phyloP scores from a whole-genome alignment of 2,329 filamentous ascomycete genomes.

The Clonostachys rhizophaga region DNA sequence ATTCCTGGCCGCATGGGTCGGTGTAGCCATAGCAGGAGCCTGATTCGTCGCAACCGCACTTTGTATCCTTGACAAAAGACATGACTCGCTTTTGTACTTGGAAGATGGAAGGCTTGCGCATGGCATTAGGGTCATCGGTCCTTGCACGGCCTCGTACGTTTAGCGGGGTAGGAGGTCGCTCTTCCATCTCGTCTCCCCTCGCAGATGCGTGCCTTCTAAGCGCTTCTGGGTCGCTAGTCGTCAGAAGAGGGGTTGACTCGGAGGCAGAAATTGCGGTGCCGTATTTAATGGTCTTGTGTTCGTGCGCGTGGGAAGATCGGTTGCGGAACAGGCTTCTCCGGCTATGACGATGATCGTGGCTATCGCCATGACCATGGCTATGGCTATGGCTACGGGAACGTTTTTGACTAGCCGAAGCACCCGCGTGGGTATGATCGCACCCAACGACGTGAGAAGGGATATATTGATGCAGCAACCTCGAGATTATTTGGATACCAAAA shows the following conservation, averaged over 20 bases:
- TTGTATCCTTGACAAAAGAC: conserved; percentile 63
- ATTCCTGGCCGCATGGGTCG: conserved; percentile 62
- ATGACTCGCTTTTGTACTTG: conserved; percentile 51
- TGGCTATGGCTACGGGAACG: conserved; percentile 6
- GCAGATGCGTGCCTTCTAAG: conserved; percentile 19
- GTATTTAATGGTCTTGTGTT: conserved; percentile 11
- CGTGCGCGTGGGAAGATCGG: conserved; percentile 11
- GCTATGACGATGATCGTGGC: conserved; percentile 14
- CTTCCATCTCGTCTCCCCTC: conserved; percentile 19
- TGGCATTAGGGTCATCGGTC: conserved; percentile 17
- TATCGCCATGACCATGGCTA: conserved; percentile 1
- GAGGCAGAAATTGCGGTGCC: conserved; percentile 12
- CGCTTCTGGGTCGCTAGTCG: conserved; percentile 1
- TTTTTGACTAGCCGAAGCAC: conserved; percentile 28
- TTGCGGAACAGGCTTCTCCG: conserved; percentile 18
- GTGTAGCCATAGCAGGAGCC: conserved; percentile 61
- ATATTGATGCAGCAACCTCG: conserved; percentile 65
- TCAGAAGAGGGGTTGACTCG: conserved; percentile 47
- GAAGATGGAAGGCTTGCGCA: conserved; percentile 46
- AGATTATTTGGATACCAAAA: conserved; percentile 69
- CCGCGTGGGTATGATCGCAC: conserved; percentile 70
- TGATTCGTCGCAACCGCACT: conserved; percentile 54
- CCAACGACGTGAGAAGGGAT: conserved; percentile 78
- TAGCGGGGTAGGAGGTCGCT: conserved; percentile 14
- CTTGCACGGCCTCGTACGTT: conserved; percentile 14